A percentile compares a stretch with the other conserved stretches of the same genome.
Conservation (phyloP, 805 yeast genomes). For the Cyberlindnera euphorbiae region DNA sequence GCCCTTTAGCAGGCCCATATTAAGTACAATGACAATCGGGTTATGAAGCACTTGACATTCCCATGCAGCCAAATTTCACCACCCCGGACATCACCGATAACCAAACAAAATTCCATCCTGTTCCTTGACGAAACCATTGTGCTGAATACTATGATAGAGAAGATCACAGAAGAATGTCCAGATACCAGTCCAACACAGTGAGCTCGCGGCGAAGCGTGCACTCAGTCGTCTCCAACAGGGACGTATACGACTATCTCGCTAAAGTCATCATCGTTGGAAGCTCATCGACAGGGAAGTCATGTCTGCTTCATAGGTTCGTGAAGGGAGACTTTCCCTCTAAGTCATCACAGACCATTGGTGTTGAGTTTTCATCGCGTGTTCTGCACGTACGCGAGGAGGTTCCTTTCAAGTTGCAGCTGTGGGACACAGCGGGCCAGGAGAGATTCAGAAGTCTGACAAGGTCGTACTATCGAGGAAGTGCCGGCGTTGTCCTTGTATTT, state of each 20-base stretch:
- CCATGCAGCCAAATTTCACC: too few species aligned
- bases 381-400: conserved; percentile 9
- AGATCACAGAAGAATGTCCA: too few species aligned
- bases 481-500: conserved; percentile 34
- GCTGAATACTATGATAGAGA: too few species aligned
- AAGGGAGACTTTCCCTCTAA: conserved; percentile 20
- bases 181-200: conserved; percentile 1
- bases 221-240: conserved; percentile 7
- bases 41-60: too few species aligned
- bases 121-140: too few species aligned
- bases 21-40: too few species aligned
- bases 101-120: too few species aligned
- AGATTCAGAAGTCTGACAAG: conserved; percentile 35
- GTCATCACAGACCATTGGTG: conserved; percentile 36
- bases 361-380: conserved; percentile 33
- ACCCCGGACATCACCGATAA: too few species aligned
- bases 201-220: conserved; percentile 3
- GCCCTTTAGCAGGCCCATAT: too few species aligned
- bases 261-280: conserved; percentile 40
- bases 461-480: conserved; percentile 34
- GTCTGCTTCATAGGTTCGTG: conserved; percentile 34
- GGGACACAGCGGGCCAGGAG: conserved; percentile 38
- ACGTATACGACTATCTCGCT: conserved; percentile 31
- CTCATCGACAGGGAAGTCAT: conserved; percentile 40
- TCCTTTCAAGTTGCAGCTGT: conserved; percentile 26